Evolutionary conservation across 2,329 filamentous ascomycete species (phyloP).

Genomic region (Beauveria varroae): DNA sequence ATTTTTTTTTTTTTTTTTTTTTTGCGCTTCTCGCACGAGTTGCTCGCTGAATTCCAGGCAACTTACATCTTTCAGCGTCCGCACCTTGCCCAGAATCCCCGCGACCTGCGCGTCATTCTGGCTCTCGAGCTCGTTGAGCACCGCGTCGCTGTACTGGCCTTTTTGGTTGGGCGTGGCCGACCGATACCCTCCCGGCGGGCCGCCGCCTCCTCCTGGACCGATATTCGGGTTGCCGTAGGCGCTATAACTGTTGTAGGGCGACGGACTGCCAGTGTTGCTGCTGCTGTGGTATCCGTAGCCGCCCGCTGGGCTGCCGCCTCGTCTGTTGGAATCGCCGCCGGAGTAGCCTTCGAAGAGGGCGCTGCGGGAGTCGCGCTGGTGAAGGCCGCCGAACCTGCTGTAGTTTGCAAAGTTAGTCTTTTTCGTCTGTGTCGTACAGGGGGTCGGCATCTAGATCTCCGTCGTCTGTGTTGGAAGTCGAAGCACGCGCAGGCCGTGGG

Average conservation of each 20-base stretch:
- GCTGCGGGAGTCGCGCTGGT: slow-evolving; percentile 65
- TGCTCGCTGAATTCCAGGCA: not conserved
- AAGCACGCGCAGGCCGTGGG: not conserved
- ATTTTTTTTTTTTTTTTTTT: not conserved
- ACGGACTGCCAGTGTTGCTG: slow-evolving; percentile 1
- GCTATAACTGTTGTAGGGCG: slow-evolving; percentile 10
- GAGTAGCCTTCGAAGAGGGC: slow-evolving; percentile 71
- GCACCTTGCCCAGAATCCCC: slow-evolving; percentile 86
- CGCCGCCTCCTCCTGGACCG: slow-evolving; percentile 1
- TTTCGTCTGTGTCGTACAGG: not conserved
- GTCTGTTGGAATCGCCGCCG: slow-evolving; percentile 33
- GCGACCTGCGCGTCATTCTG: slow-evolving; percentile 89
- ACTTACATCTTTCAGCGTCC: slow-evolving; percentile 79
- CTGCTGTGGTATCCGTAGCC: slow-evolving; percentile 34
- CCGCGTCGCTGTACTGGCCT: slow-evolving; percentile 87
- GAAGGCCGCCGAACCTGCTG: slow-evolving; percentile 59
- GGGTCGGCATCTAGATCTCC: not conserved
- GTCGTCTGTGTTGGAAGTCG: not conserved
- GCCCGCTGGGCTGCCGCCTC: slow-evolving; percentile 26
- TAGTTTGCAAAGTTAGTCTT: not conserved
- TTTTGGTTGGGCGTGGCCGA: slow-evolving; percentile 67
- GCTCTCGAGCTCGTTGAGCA: slow-evolving; percentile 87
- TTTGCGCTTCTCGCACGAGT: not conserved
- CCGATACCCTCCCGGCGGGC: slow-evolving; percentile 34
- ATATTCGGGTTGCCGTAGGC: slow-evolving; percentile 5